Percentiles rank a stretch among this genome's conserved stretches.
phyloP scores from a whole-genome alignment of 805 yeast genomes.

The Grigorovia jiainica region DNA sequence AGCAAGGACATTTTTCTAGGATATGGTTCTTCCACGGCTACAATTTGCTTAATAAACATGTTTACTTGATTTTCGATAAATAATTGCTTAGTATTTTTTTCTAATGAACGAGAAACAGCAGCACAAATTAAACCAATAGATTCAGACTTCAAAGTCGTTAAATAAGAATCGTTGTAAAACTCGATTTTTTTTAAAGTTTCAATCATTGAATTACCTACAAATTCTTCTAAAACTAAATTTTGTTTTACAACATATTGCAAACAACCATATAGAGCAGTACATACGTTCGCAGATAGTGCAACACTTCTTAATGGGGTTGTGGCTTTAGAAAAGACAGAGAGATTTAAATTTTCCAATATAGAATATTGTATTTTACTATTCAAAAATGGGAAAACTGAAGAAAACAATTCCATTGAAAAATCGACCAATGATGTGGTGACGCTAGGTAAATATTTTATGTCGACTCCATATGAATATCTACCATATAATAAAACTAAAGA shows the following conservation, averaged over 20 bases:
- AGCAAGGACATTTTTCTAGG: conserved; percentile 51
- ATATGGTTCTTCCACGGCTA: conserved; percentile 54
- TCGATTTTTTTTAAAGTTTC: conserved; percentile 42
- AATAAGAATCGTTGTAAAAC: conserved; percentile 29
- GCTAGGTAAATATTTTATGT: conserved; percentile 30
- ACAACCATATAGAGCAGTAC: conserved; percentile 54
- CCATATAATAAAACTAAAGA: conserved; percentile 29
- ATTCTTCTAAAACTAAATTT: conserved; percentile 21
- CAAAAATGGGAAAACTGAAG: conserved; percentile 58
- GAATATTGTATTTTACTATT: conserved; percentile 78
- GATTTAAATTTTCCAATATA: conserved; percentile 68
- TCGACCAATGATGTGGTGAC: conserved; percentile 54
- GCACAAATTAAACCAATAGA: conserved; percentile 45
- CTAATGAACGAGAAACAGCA: conserved; percentile 18
- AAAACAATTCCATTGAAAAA: conserved; percentile 66
- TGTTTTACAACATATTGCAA: conserved; percentile 22
- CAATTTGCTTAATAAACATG: conserved; percentile 53
- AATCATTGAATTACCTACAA: conserved; percentile 37
- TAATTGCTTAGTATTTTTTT: conserved; percentile 5
- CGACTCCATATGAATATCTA: conserved; percentile 8
- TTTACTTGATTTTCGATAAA: conserved; percentile 35
- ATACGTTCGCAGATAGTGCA: conserved; percentile 52
- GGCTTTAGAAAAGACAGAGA: conserved; percentile 38
- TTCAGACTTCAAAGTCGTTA: conserved; percentile 44
- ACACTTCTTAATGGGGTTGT: conserved; percentile 27